Base-by-base conservation (phyloP, 2,329 filamentous ascomycete species). In the Coleophoma eucalyptorum region DNA sequence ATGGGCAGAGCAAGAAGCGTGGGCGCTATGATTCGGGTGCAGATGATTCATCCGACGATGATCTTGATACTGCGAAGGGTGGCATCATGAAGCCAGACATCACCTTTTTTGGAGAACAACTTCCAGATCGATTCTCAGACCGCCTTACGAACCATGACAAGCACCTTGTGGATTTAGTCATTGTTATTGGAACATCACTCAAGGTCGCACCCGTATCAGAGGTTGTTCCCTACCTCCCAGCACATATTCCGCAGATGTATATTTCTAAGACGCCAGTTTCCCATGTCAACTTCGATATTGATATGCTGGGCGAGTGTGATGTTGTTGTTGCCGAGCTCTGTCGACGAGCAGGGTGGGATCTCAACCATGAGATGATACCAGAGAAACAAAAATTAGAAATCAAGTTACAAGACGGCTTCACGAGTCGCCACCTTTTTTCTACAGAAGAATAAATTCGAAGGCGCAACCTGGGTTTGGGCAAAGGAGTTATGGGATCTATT, bases 51-150 rank as follows among this genome's bases (percentile, higher is more conserved):
- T 79, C 82, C 37, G 79, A 81, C 12, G 79, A 74, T 18, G 74
- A 83, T 50, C 83, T 86, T 63, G 78, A 85, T 58, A 81, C 88
- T 37, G 83, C 84, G 2, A 76, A 79, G 44, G 80, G 84, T 2
- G 90, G 89, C 50, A 84, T 96, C 65, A 96, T 96, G 90, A 96
- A 89, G 77, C 94, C 94, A 8, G 93, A 97, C 72, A 97, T 99
- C 65, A 97, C 90, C 43, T 97, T 99, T 74, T 97, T 97, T 63
- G 93, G 93, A 59, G 94, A 99, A 72, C 79, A 85, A 46, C 84
- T 99, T 1, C 92, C 93, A 0, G 84, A 89, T 60, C 81, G 83
- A 58, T 99, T 99, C 69, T 88, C 87, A 51, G 76, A 82, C 46
- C 86, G 92, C 7, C 80, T 97, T 13, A 83, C 89, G n/a, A 79